Conservation (phyloP, 192 early-diverging fungal genomes). For the Pecoramyces ruminantium region DNA sequence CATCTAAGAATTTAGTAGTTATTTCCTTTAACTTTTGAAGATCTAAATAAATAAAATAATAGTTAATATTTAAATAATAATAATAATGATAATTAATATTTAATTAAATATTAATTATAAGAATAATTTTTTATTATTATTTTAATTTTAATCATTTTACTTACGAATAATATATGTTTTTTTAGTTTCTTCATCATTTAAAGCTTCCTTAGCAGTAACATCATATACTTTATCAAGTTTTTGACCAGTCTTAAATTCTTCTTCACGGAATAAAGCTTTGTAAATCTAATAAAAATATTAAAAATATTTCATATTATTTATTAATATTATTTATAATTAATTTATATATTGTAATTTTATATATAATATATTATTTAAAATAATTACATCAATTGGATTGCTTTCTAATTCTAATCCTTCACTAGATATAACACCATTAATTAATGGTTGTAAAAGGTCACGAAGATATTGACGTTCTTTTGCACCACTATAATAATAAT, state of each 20-base stretch:
- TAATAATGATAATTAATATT: constrained; percentile 39
- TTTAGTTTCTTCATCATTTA: constrained; percentile 56
- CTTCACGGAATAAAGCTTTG: constrained; percentile 66
- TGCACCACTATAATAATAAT: constrained; percentile 40
- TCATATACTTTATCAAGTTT: constrained; percentile 57
- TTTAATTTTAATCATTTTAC: background rate
- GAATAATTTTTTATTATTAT: background rate
- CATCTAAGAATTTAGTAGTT: constrained; percentile 67
- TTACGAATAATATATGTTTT: constrained; percentile 16
- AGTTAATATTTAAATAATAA: no score
- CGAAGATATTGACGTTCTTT: constrained; percentile 85
- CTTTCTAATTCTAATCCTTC: constrained; percentile 72
- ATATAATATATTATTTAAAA: background rate
- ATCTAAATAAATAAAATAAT: constrained; percentile 50
- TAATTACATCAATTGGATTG: constrained; percentile 39
- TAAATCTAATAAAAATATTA: constrained; percentile 49
- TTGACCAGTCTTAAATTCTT: constrained; percentile 76
- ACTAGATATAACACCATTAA: constrained; percentile 62
- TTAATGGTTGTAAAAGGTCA: constrained; percentile 66
- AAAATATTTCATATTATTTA: background rate
- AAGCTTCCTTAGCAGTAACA: constrained; percentile 59
- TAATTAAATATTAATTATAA: constrained; percentile 1
- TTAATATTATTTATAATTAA: constrained; percentile 2
- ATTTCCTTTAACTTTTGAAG: constrained; percentile 59
- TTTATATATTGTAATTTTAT: background rate